phyloP scores from a whole-genome alignment of 345 rosid species.

The Salix brachista region DNA sequence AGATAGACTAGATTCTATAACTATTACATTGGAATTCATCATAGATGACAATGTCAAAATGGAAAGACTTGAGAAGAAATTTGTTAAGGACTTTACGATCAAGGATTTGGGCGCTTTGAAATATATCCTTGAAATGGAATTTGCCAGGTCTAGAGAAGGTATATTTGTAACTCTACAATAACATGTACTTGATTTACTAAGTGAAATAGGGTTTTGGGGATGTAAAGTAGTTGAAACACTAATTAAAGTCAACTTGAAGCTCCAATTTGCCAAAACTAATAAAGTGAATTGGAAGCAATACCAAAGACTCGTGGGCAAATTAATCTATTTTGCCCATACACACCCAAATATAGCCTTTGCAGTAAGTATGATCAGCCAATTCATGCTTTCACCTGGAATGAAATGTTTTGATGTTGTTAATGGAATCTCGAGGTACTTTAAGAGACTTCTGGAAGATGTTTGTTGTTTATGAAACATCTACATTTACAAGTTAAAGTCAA shows the following conservation, averaged over 20 bases:
- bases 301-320: not conserved
- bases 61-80: too few relatives aligned
- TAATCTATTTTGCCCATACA: not conserved
- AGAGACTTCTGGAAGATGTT: fast-evolving
- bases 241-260: not conserved
- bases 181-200: not conserved
- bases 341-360: not conserved
- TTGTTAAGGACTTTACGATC: not conserved
- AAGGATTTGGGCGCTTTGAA: not conserved
- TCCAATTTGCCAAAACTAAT: not conserved
- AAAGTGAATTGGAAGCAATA: not conserved
- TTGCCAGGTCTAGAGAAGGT: not conserved
- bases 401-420: not conserved
- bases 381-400: not conserved
- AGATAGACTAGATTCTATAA: too few relatives aligned
- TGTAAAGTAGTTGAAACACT: not conserved
- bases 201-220: not conserved
- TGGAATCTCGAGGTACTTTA: not conserved
- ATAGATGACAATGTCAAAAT: too few relatives aligned
- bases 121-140: not conserved
- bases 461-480: not conserved
- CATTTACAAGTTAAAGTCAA: not conserved
- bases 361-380: not conserved
- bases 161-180: too few relatives aligned
- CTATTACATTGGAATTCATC: too few relatives aligned